Conservation (phyloP, 371 early-diverging fungal species). For the Phascolomyces articulosus region DNA sequence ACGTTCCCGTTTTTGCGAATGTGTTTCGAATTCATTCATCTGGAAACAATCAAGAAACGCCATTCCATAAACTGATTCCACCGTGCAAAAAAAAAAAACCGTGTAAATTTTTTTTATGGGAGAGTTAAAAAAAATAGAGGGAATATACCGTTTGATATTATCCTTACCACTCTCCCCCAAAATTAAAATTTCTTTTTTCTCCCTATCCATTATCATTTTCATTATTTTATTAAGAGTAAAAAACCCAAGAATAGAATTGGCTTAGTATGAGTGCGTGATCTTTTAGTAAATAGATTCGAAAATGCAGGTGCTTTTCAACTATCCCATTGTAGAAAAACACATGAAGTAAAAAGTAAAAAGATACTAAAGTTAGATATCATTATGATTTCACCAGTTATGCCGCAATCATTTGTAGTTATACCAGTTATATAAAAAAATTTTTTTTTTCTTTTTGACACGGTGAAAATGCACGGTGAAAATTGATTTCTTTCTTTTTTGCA, state of each 20-base stretch:
- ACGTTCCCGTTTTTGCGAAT: neutral
- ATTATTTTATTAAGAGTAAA: neutral
- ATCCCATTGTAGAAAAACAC: neutral
- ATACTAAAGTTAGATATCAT: conserved; percentile 68
- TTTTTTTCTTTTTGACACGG: conserved; percentile 6
- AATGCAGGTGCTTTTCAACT: neutral
- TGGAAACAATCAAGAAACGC: neutral
- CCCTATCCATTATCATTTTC: no score
- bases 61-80: conserved; percentile 7
- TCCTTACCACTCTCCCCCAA: neutral
- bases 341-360: neutral
- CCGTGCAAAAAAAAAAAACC: neutral
- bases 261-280: neutral
- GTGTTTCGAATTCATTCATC: neutral
- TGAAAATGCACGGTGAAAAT: neutral
- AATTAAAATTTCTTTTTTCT: neutral
- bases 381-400: neutral
- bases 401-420: neutral
- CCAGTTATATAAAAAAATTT: neutral
- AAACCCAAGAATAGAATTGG: neutral
- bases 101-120: conserved; percentile 5
- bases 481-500: neutral
- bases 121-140: neutral
- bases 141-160: neutral
- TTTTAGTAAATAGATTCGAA: neutral